A percentile compares a stretch with the other conserved stretches of the same genome.
phyloP scores from a whole-genome alignment of 345 rosid species.

The Eutrema heterophyllum region DNA sequence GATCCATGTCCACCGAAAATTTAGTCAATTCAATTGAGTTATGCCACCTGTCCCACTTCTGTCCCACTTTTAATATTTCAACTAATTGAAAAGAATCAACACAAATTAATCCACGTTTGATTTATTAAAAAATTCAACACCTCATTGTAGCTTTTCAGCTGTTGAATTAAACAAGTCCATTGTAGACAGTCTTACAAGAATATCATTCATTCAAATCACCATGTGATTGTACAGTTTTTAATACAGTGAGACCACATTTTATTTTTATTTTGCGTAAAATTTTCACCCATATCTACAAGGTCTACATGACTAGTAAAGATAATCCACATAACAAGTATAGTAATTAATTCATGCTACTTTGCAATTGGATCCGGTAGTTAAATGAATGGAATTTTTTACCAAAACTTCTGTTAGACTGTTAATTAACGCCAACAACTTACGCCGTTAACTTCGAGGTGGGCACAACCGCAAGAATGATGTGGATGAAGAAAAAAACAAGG shows the following conservation, averaged over 20 bases:
- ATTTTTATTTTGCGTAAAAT: not conserved
- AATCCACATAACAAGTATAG: not conserved
- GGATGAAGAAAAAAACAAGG: slow-evolving; percentile 5
- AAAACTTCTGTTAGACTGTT: not conserved
- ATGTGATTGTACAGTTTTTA: not conserved
- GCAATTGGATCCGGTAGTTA: not conserved
- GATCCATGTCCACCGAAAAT: too few species aligned
- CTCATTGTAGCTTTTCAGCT: too few species aligned
- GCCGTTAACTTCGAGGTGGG: slow-evolving; percentile 30
- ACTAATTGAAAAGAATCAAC: too few species aligned
- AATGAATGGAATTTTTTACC: not conserved
- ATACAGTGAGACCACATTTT: not conserved
- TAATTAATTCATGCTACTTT: not conserved
- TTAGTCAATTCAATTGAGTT: too few species aligned
- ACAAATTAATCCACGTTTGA: too few species aligned
- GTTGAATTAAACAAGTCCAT: too few species aligned
- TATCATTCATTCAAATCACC: not conserved
- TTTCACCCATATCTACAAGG: not conserved
- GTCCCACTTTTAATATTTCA: too few species aligned
- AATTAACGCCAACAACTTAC: slow-evolving; percentile 27
- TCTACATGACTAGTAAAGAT: not conserved
- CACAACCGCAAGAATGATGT: slow-evolving; percentile 8
- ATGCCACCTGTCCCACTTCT: too few species aligned
- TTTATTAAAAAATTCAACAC: too few species aligned
- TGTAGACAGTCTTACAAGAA: too few species aligned